These are phyloP conservation scores for Trichoderma gamsii DNA, from an alignment of 495 filamentous ascomycete species.

Conservation along the genomic window DNA sequence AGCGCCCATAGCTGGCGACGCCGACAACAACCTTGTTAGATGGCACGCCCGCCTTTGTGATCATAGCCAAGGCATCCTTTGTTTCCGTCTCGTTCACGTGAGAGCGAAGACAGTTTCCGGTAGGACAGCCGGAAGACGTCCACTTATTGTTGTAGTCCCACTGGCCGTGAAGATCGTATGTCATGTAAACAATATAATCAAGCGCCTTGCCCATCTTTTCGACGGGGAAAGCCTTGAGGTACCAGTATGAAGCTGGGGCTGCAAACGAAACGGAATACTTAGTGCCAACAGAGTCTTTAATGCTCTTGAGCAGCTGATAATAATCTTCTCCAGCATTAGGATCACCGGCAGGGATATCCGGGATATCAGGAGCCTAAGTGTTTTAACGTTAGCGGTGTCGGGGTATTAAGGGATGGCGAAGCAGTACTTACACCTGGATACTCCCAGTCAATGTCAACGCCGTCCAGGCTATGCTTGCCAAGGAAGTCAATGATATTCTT, in stretches of 20 bases:
- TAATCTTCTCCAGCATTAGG: slow-evolving; percentile 22
- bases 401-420: not conserved
- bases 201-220: slow-evolving; percentile 21
- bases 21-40: slow-evolving; percentile 36
- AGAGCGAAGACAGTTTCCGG: slow-evolving; percentile 35
- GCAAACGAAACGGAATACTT: slow-evolving; percentile 28
- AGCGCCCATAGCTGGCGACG: slow-evolving; percentile 34
- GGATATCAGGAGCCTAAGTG: slow-evolving; percentile 25
- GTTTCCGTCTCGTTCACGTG: slow-evolving; percentile 44
- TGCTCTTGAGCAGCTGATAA: slow-evolving; percentile 20
- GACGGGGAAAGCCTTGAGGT: slow-evolving; percentile 23
- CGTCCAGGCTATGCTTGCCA: slow-evolving; percentile 29
- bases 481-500: slow-evolving; percentile 27
- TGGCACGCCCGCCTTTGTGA: slow-evolving; percentile 46
- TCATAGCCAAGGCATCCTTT: slow-evolving; percentile 34
- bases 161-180: slow-evolving; percentile 29
- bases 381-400: slow-evolving; percentile 14
- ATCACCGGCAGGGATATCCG: slow-evolving; percentile 23
- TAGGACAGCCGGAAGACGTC: slow-evolving; percentile 26
- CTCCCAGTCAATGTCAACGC: slow-evolving; percentile 38
- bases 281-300: slow-evolving; percentile 19
- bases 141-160: slow-evolving; percentile 21
- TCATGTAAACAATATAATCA: slow-evolving; percentile 32
- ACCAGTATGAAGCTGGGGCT: slow-evolving; percentile 25
- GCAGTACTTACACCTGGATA: slow-evolving; percentile 31